These are phyloP conservation scores for Tympanopsis confertula DNA, from an alignment of 2,329 filamentous ascomycete genomes.

Conservation along the genomic window DNA sequence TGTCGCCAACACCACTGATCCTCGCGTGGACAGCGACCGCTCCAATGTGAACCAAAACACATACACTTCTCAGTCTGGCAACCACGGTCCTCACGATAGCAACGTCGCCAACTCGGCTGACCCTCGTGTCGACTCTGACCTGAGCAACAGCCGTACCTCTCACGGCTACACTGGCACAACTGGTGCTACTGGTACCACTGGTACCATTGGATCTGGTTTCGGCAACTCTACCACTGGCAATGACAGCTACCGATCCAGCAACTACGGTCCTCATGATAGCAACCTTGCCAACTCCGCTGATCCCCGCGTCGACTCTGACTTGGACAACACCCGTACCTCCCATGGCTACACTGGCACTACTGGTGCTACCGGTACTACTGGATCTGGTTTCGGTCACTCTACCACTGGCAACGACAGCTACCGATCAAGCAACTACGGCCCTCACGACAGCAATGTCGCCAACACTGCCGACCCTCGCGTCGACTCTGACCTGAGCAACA, in stretches of 20 bases:
- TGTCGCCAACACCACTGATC: slow-evolving; percentile 17
- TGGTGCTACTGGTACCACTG: too few species aligned
- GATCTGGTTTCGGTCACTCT: too few species aligned
- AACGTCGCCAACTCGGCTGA: not conserved
- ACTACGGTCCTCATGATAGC: not conserved
- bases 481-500: not conserved
- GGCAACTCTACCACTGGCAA: too few species aligned
- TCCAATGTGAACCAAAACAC: too few species aligned
- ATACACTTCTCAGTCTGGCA: too few species aligned
- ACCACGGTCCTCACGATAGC: not conserved
- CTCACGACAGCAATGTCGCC: not conserved
- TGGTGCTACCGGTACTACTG: too few species aligned
- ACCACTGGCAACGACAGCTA: too few species aligned
- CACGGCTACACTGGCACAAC: too few species aligned
- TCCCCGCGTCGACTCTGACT: not conserved
- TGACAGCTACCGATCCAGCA: not conserved
- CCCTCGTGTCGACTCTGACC: not conserved
- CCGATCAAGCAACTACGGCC: too few species aligned
- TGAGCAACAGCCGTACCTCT: not conserved
- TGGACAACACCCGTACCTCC: too few species aligned
- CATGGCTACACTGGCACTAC: too few species aligned
- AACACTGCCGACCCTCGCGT: not conserved
- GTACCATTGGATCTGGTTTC: too few species aligned
- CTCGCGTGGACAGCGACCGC: not conserved
- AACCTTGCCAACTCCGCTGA: not conserved